Conservation (phyloP, 805 yeast genomes). For the Metschnikowia borealis region DNA sequence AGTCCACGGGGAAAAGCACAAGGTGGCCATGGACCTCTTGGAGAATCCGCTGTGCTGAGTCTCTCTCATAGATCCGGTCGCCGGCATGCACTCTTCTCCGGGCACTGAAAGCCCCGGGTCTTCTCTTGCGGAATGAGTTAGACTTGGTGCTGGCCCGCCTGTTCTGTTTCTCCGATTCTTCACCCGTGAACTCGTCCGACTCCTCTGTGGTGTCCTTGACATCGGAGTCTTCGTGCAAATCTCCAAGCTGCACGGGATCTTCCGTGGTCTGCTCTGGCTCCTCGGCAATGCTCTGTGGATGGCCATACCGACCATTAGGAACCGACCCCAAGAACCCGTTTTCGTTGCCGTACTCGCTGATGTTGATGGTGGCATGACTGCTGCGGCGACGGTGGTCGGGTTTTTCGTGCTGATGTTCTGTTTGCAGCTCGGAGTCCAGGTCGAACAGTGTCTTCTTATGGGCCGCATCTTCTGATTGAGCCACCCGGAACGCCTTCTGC, state of each 20-base stretch:
- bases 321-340: slow-evolving; percentile 32
- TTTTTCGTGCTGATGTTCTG: not conserved
- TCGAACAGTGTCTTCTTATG: slow-evolving; percentile 21
- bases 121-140: slow-evolving; percentile 21
- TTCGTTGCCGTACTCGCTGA: slow-evolving; percentile 25
- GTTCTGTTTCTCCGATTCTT: not conserved
- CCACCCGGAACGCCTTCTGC: slow-evolving; percentile 50
- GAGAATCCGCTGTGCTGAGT: slow-evolving; percentile 71
- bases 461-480: slow-evolving; percentile 36
- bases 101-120: slow-evolving; percentile 35
- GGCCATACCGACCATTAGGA: slow-evolving; percentile 19
- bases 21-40: slow-evolving; percentile 77
- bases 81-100: slow-evolving; percentile 34
- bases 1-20: slow-evolving; percentile 87
- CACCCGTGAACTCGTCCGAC: not conserved
- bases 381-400: slow-evolving; percentile 10
- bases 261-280: not conserved
- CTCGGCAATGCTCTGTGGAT: slow-evolving; percentile 9
- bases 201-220: not conserved
- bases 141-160: not conserved
- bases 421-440: slow-evolving; percentile 14
- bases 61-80: slow-evolving; percentile 61
- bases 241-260: not conserved
- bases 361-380: slow-evolving; percentile 25
- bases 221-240: not conserved